phyloP scores from a whole-genome alignment of 2,329 filamentous ascomycete genomes.

The Aspergillus sp. region DNA sequence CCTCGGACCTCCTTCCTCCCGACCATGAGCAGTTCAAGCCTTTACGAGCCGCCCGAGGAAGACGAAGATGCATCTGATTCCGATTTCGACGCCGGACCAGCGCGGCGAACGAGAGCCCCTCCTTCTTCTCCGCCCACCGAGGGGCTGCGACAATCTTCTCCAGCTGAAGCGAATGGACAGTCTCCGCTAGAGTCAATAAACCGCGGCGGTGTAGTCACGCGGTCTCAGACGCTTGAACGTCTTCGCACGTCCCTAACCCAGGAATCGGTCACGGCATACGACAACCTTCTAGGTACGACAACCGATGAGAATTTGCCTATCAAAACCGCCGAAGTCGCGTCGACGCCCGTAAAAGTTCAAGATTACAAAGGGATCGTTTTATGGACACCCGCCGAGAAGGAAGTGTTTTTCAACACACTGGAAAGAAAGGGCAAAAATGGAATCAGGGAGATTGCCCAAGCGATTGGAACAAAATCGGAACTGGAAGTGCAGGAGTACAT shows the following conservation, averaged over 20 bases:
- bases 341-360: constrained; percentile 9
- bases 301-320: not conserved
- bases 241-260: constrained; percentile 29
- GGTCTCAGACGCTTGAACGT: constrained; percentile 12
- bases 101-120: constrained; percentile 5
- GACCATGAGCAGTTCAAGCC: constrained; percentile 39
- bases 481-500: constrained; percentile 73
- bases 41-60: constrained; percentile 34
- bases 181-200: constrained; percentile 1
- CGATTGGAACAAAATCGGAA: constrained; percentile 69
- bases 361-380: constrained; percentile 56
- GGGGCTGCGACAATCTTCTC: not conserved
- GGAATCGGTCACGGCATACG: constrained; percentile 53
- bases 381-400: constrained; percentile 74
- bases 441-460: constrained; percentile 59
- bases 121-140: constrained; percentile 15
- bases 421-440: constrained; percentile 64
- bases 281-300: constrained; percentile 51
- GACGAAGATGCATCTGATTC: constrained; percentile 26
- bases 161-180: not conserved
- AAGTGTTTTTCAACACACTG: constrained; percentile 65
- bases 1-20: constrained; percentile 51
- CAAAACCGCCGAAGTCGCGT: constrained; percentile 49
- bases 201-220: constrained; percentile 5
- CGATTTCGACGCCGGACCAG: constrained; percentile 12